Base-by-base conservation (phyloP, 768 basidiomycete genomes). In the Tephrocybe rancida region DNA sequence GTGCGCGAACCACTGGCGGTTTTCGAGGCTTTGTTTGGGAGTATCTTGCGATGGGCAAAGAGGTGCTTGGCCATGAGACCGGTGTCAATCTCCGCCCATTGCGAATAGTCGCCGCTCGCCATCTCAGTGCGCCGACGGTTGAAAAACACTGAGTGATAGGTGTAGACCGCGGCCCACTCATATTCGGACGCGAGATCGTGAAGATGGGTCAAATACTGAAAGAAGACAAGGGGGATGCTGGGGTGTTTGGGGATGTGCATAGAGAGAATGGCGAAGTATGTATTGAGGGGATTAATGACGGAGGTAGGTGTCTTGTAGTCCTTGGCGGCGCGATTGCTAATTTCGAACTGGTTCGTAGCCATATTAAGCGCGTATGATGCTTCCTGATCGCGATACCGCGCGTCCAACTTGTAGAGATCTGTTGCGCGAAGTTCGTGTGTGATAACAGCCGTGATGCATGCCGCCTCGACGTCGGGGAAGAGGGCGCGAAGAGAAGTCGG, bases 381-480 rank as follows among this genome's bases (percentile, higher is more conserved):
- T 5, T 43, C 42, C 27, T 6, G 30, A 14, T 47, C 10, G 14
- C 35, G 18, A 11, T 32, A 3, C 5, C 8, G 18, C 16, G 58
- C 13, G 29, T 65, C 54, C 3, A 60, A 46, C 11, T 62, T 59
- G 43, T 55, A 35, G n/a, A 63, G 43, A 25, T 65, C 64, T 24
- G 52, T 35, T 3, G 54, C 62, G 14, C 47, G 37, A 29, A 65
- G 51, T 16, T 58, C 50, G 46, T 61, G 56, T 2, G 25, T 34
- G 53, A 57, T 58, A 24, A 58, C 52, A 0, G 49, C n/a, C 4
- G 45, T 44, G 45, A 61, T 52, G 46, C 43, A 45, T 39, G 50
- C 54, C 56, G 56, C 44, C 56, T 60, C 52, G 52, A 60, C 44
- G 46, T 64, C 59, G 27, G 61, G 61, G 48, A 66, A 61, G 21